Evolutionary conservation across 345 rosid species (phyloP).

Genomic region (Citrus glauca): DNA sequence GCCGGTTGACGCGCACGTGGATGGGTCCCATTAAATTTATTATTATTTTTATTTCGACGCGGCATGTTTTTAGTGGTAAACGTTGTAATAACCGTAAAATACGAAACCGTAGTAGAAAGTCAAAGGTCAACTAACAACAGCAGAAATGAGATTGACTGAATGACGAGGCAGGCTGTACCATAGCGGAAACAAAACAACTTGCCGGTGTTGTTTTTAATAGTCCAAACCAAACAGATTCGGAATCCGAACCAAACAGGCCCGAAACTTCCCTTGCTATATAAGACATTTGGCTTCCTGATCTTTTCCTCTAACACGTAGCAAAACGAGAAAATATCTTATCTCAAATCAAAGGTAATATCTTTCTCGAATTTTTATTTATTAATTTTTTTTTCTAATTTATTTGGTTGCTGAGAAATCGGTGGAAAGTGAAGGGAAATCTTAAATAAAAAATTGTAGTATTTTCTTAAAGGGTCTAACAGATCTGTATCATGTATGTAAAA

Average conservation of each 20-base stretch:
- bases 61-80: not conserved
- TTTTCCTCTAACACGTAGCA: not conserved
- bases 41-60: not conserved
- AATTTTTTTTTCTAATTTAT: not conserved
- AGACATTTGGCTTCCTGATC: not conserved
- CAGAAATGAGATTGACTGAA: not conserved
- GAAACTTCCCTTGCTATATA: not conserved
- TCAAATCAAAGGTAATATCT: not conserved
- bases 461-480: not conserved
- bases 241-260: not conserved
- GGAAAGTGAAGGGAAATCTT: not conserved
- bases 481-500: not conserved
- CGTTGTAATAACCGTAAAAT: not conserved
- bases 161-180: not conserved
- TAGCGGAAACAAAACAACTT: not conserved
- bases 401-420: not conserved
- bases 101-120: not conserved
- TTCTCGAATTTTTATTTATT: not conserved
- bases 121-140: conserved; percentile 7
- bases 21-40: not conserved
- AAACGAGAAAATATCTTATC: not conserved
- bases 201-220: not conserved
- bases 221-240: not conserved
- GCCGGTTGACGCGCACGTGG: not conserved
- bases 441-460: not conserved